These are phyloP conservation scores for Fusarium nanum DNA, from an alignment of 2,329 filamentous ascomycete species.

Conservation along the genomic window DNA sequence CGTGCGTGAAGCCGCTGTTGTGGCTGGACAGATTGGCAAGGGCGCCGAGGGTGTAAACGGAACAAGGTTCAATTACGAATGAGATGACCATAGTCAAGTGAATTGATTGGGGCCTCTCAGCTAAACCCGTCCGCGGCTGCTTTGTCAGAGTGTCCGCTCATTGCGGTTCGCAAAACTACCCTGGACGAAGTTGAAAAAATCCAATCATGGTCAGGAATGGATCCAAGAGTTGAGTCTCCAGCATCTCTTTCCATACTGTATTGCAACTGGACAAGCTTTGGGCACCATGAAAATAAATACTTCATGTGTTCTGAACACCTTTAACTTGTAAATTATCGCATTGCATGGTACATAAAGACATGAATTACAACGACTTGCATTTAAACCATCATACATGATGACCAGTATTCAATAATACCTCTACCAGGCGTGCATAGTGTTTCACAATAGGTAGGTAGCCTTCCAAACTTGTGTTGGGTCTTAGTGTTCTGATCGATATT, in stretches of 20 bases:
- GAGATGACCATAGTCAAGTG: constrained; percentile 11
- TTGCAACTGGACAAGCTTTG: not conserved
- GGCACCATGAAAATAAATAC: not conserved
- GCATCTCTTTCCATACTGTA: constrained; percentile 19
- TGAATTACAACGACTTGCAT: not conserved
- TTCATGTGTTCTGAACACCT: not conserved
- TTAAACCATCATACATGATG: not conserved
- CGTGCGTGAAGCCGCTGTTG: constrained; percentile 76
- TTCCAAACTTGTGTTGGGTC: not conserved
- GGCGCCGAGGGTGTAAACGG: constrained; percentile 55
- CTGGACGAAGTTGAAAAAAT: not conserved
- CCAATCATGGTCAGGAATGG: constrained; percentile 1
- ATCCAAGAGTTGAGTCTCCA: not conserved
- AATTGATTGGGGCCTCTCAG: not conserved
- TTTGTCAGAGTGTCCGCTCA: not conserved
- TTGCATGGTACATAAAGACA: constrained; percentile 24
- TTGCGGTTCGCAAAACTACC: constrained; percentile 1
- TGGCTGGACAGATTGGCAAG: constrained; percentile 71
- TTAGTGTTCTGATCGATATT: not conserved
- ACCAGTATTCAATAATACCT: not conserved
- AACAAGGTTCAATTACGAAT: constrained; percentile 44
- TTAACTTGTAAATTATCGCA: constrained; percentile 27
- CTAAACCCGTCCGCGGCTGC: not conserved
- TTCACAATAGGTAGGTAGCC: not conserved
- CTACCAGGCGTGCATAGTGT: not conserved